These are phyloP conservation scores for Phytophthora pseudosyringae DNA, from an alignment of 352 stramenopile genomes.

Conservation along the genomic window DNA sequence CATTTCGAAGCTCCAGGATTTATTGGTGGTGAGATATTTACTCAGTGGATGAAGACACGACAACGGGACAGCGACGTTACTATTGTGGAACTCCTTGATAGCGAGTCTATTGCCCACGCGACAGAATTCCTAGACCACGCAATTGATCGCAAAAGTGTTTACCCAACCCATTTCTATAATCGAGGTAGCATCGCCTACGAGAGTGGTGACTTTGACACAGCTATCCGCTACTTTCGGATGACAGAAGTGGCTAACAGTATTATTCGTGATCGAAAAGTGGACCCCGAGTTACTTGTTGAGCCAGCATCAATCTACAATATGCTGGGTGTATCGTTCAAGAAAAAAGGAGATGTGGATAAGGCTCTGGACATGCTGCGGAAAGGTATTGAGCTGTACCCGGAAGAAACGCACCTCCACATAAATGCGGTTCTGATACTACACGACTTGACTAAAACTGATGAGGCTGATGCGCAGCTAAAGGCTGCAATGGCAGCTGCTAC, in stretches of 20 bases:
- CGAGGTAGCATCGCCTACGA: constrained; percentile 48
- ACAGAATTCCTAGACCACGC: constrained; percentile 41
- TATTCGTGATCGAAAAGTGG: constrained; percentile 41
- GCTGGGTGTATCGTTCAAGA: constrained; percentile 40
- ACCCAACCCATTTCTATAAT: constrained; percentile 51
- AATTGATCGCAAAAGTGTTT: constrained; percentile 32
- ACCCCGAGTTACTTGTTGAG: constrained; percentile 48
- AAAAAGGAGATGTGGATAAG: constrained; percentile 31
- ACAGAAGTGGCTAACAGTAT: constrained; percentile 41
- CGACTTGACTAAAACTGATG: constrained; percentile 18
- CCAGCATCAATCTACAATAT: constrained; percentile 55
- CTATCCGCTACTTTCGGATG: constrained; percentile 43
- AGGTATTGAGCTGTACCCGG: constrained; percentile 44
- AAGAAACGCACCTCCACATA: constrained; percentile 50
- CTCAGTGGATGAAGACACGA: constrained; percentile 40
- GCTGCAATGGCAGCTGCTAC: constrained; percentile 28
- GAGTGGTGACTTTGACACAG: constrained; percentile 37
- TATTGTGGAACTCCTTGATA: constrained; percentile 29
- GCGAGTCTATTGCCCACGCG: constrained; percentile 37
- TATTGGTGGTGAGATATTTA: constrained; percentile 43
- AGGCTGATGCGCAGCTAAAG: constrained; percentile 34
- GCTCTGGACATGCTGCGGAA: constrained; percentile 42
- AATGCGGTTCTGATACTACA: constrained; percentile 54
- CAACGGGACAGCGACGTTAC: constrained; percentile 1
- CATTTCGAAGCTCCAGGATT: constrained; percentile 42